phyloP scores from a whole-genome alignment of 345 rosid genomes.

The Gossypium rotundifolium region DNA sequence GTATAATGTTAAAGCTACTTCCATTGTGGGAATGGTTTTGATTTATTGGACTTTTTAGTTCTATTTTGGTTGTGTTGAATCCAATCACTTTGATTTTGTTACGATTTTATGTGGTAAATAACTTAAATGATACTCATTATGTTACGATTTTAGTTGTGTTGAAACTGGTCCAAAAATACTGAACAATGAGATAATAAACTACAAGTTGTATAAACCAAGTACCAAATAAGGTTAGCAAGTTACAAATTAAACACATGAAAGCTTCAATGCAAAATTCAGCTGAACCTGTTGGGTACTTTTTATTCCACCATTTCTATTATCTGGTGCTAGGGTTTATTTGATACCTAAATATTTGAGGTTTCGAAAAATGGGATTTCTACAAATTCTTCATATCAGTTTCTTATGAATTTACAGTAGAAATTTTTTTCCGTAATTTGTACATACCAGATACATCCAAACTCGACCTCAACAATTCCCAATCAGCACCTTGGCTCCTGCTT shows the following conservation, averaged over 20 bases:
- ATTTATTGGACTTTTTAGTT: neutral
- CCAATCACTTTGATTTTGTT: neutral
- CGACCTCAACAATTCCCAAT: slow-evolving; percentile 25
- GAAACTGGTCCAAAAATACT: neutral
- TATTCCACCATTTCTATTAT: slow-evolving; percentile 16
- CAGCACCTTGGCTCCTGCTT: slow-evolving; percentile 92
- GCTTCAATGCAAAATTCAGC: slow-evolving; percentile 30
- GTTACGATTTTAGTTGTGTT: neutral
- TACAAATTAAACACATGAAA: slow-evolving; percentile 31
- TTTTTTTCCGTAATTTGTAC: slow-evolving; percentile 29
- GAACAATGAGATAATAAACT: slow-evolving; percentile 6
- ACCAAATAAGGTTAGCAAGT: slow-evolving; percentile 14
- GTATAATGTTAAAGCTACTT: neutral
- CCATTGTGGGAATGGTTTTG: neutral
- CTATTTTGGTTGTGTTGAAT: neutral
- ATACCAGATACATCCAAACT: slow-evolving; percentile 23
- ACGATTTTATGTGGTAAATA: neutral
- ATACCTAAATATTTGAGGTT: slow-evolving; percentile 28
- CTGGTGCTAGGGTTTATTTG: slow-evolving; percentile 21
- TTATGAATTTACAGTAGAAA: slow-evolving; percentile 38
- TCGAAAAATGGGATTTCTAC: slow-evolving; percentile 39
- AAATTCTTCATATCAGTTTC: slow-evolving; percentile 34
- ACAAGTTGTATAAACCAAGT: slow-evolving; percentile 15
- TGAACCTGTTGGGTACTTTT: slow-evolving; percentile 16
- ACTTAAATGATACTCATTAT: neutral